Percentiles rank a stretch among this genome's conserved stretches.
These are phyloP conservation scores for Phytophthora fragariaefolia DNA, from an alignment of 352 stramenopile genomes.

Conservation along the genomic window DNA sequence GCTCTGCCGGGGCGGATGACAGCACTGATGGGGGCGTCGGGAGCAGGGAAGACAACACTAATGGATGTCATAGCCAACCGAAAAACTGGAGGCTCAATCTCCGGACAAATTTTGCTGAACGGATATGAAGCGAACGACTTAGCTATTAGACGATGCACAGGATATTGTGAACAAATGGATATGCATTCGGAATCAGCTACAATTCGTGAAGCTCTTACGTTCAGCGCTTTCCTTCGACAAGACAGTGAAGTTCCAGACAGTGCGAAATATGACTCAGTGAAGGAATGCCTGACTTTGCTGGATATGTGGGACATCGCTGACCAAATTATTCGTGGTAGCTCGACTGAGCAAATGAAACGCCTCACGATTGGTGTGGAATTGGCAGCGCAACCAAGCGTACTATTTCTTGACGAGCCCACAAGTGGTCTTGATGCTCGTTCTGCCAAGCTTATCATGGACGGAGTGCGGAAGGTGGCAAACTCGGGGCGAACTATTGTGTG, in stretches of 20 bases:
- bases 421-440: slow-evolving; percentile 65
- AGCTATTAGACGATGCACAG: slow-evolving; percentile 45
- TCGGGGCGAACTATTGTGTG: slow-evolving; percentile 75
- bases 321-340: slow-evolving; percentile 37
- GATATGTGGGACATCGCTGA: slow-evolving; percentile 60
- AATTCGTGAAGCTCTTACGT: slow-evolving; percentile 87
- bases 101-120: slow-evolving; percentile 25
- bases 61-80: slow-evolving; percentile 92
- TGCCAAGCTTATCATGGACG: slow-evolving; percentile 65
- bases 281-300: slow-evolving; percentile 84
- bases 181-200: slow-evolving; percentile 86
- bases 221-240: slow-evolving; percentile 81
- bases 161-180: slow-evolving; percentile 82
- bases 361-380: slow-evolving; percentile 49
- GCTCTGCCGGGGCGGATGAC: slow-evolving; percentile 39
- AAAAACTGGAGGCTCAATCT: slow-evolving; percentile 70
- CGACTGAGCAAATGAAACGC: slow-evolving; percentile 47
- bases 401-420: slow-evolving; percentile 58
- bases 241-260: slow-evolving; percentile 40
- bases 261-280: slow-evolving; percentile 56
- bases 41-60: slow-evolving; percentile 87
- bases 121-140: slow-evolving; percentile 25
- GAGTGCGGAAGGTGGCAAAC: slow-evolving; percentile 57
- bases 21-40: slow-evolving; percentile 58
- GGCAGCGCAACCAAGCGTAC: slow-evolving; percentile 37